Conservation (phyloP, 2,329 filamentous ascomycete genomes). For the Neocucurbitaria cava region DNA sequence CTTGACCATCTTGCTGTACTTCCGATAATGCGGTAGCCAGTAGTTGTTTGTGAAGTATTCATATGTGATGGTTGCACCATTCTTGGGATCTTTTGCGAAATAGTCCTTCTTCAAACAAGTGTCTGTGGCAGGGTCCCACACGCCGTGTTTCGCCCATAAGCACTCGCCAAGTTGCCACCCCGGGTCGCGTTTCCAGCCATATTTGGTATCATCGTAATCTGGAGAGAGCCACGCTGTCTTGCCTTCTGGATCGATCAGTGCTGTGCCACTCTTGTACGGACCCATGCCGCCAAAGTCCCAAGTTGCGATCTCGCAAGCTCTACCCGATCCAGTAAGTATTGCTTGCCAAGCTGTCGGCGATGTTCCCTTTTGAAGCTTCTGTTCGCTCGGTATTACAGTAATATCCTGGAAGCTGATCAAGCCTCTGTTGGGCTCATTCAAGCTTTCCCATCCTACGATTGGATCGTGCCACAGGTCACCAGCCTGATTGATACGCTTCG, state of each 20-base stretch:
- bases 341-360: conserved; percentile 94
- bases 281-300: conserved; percentile 96
- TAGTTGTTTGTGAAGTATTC: conserved; percentile 89
- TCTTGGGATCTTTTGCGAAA: conserved; percentile 79
- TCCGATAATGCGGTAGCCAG: conserved; percentile 85
- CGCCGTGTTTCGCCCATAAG: conserved; percentile 93
- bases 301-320: conserved; percentile 85
- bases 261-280: conserved; percentile 84
- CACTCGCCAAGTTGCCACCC: conserved; percentile 94
- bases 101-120: conserved; percentile 83
- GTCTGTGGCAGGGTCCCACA: conserved; percentile 87
- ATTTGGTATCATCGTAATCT: conserved; percentile 84
- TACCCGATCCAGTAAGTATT: conserved; percentile 87
- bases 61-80: conserved; percentile 77
- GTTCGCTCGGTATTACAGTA: conserved; percentile 80
- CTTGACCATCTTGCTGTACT: conserved; percentile 77
- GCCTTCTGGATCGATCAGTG: conserved; percentile 86
- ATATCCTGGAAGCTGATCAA: conserved; percentile 85
- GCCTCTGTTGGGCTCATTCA: conserved; percentile 94
- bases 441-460: conserved; percentile 92
- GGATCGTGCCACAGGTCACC: conserved; percentile 86
- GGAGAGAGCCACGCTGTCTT: conserved; percentile 81
- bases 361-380: conserved; percentile 90
- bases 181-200: conserved; percentile 87
- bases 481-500: conserved; percentile 84